Evolutionary conservation across 805 yeast species (phyloP).

Genomic region (Lachancea meyersii): DNA sequence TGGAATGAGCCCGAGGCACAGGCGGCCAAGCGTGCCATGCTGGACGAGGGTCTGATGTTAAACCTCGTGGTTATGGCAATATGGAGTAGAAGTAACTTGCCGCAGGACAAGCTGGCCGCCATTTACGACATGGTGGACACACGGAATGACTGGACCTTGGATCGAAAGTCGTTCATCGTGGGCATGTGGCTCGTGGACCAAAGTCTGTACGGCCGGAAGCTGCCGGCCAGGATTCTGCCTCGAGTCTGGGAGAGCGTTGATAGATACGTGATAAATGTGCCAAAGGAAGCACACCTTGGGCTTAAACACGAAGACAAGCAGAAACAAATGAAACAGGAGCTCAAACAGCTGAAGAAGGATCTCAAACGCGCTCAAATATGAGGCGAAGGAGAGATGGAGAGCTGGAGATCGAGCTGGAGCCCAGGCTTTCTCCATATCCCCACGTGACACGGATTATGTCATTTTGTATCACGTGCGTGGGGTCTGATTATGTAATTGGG

Average conservation of each 20-base stretch:
- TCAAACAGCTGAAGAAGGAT: slow-evolving; percentile 21
- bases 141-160: slow-evolving; percentile 65
- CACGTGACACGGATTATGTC: not conserved
- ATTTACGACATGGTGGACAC: slow-evolving; percentile 71
- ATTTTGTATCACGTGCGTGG: too few relatives aligned
- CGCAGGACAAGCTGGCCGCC: slow-evolving; percentile 50
- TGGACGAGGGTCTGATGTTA: slow-evolving; percentile 32
- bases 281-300: slow-evolving; percentile 6
- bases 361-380: slow-evolving; percentile 7
- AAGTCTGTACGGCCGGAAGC: slow-evolving; percentile 85
- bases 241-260: slow-evolving; percentile 79
- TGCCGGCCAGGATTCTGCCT: slow-evolving; percentile 63
- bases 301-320: slow-evolving; percentile 16
- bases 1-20: slow-evolving; percentile 25
- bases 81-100: slow-evolving; percentile 74
- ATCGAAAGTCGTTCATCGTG: slow-evolving; percentile 78
- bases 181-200: slow-evolving; percentile 99
- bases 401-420: too few relatives aligned
- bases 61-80: slow-evolving; percentile 60
- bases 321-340: slow-evolving; percentile 24
- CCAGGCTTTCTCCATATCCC: not conserved
- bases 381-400: too few relatives aligned
- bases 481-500: too few relatives aligned
- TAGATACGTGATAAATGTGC: slow-evolving; percentile 19
- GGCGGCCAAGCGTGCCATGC: slow-evolving; percentile 17